Percentiles rank a stretch among this genome's conserved stretches.
These are phyloP conservation scores for Spatholobus suberectus DNA, from an alignment of 306 rosid genomes.

Conservation along the genomic window DNA sequence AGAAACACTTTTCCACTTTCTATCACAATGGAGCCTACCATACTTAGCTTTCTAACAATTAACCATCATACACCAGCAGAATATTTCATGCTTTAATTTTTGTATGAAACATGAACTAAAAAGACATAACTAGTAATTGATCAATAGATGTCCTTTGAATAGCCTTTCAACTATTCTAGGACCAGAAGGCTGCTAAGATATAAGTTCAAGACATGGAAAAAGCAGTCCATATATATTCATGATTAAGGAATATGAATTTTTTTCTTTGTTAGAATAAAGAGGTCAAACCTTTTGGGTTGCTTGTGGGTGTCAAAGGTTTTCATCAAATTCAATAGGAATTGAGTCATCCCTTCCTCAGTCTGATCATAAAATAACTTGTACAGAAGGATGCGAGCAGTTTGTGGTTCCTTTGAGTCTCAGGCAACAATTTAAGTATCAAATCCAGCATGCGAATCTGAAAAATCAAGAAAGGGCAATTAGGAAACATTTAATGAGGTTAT, in stretches of 20 bases:
- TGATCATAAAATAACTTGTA: slow-evolving; percentile 96
- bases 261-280: slow-evolving; percentile 27
- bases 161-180: slow-evolving; percentile 21
- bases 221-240: neutral
- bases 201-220: slow-evolving; percentile 8
- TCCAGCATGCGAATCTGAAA: slow-evolving; percentile 87
- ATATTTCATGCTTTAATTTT: neutral
- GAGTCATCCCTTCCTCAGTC: slow-evolving; percentile 97
- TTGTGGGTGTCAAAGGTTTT: slow-evolving; percentile 82
- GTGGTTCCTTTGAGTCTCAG: slow-evolving; percentile 88
- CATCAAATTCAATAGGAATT: slow-evolving; percentile 73
- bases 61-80: neutral
- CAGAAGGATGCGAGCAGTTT: slow-evolving; percentile 89
- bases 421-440: slow-evolving; percentile 76
- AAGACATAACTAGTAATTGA: neutral
- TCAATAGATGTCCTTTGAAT: slow-evolving; percentile 8
- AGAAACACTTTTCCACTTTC: neutral
- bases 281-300: slow-evolving; percentile 82
- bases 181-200: slow-evolving; percentile 1
- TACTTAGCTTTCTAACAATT: slow-evolving; percentile 6
- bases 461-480: slow-evolving; percentile 46
- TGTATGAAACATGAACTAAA: neutral
- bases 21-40: neutral
- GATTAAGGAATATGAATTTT: slow-evolving; percentile 8
- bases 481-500: slow-evolving; percentile 40